Evolutionary conservation across 2,329 filamentous ascomycete species (phyloP).

Genomic region (Xylariales sp.): DNA sequence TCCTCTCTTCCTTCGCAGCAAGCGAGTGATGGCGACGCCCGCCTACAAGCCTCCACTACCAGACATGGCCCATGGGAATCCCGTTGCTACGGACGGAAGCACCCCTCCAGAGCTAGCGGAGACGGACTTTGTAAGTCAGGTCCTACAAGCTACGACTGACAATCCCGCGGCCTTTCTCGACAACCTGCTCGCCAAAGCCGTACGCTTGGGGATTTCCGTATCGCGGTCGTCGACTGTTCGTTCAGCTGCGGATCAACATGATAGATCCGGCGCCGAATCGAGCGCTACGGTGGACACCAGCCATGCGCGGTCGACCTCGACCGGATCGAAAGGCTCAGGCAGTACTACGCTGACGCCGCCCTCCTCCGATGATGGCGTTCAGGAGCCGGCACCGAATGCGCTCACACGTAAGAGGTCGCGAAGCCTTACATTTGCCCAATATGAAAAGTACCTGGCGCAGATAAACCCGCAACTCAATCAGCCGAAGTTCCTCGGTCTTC

Average conservation of each 20-base stretch:
- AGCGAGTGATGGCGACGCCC: constrained; percentile 4
- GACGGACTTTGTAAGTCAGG: constrained; percentile 23
- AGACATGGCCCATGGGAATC: not conserved
- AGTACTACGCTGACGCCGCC: constrained; percentile 37
- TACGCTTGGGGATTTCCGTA: constrained; percentile 30
- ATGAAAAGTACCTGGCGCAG: constrained; percentile 46
- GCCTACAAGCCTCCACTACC: constrained; percentile 1
- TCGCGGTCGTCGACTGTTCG: constrained; percentile 22
- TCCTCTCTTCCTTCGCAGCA: not conserved
- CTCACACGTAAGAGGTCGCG: constrained; percentile 30
- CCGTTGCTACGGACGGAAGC: constrained; percentile 7
- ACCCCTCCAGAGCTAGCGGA: constrained; percentile 24
- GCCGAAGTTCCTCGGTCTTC: constrained; percentile 33
- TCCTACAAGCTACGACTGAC: constrained; percentile 20
- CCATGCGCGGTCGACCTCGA: constrained; percentile 41
- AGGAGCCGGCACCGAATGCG: constrained; percentile 15
- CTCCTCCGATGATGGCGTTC: constrained; percentile 32
- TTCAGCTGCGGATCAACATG: constrained; percentile 27
- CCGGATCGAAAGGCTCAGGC: constrained; percentile 33
- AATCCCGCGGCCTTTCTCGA: constrained; percentile 21
- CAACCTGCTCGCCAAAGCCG: constrained; percentile 29
- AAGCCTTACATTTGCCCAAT: constrained; percentile 43
- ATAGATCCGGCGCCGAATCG: constrained; percentile 37
- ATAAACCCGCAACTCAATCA: constrained; percentile 39
- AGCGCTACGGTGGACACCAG: constrained; percentile 34